phyloP scores from a whole-genome alignment of 345 rosid species.

The Melaleuca alternifolia region DNA sequence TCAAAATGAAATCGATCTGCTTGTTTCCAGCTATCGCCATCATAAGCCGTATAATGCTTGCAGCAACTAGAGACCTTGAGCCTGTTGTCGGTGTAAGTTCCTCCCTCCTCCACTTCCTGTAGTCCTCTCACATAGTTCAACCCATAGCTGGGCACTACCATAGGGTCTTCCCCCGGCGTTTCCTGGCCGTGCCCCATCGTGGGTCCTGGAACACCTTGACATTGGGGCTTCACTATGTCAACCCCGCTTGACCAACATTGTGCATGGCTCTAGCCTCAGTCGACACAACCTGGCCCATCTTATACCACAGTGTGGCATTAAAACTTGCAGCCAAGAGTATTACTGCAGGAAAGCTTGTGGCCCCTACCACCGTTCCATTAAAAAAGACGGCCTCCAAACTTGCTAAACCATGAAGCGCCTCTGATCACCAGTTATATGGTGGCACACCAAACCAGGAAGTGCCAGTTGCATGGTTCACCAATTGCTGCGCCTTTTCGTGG shows the following conservation, averaged over 20 bases:
- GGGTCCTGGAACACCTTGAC: constrained; percentile 45
- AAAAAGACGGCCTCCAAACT: constrained; percentile 16
- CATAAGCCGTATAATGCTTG: constrained; percentile 43
- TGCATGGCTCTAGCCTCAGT: constrained; percentile 39
- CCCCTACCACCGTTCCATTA: constrained; percentile 13
- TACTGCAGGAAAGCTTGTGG: constrained; percentile 30
- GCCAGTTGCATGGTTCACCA: constrained; percentile 11
- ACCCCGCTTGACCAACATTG: constrained; percentile 25
- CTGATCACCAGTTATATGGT: constrained; percentile 28
- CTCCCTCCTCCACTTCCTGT: constrained; percentile 17
- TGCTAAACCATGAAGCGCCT: constrained; percentile 42
- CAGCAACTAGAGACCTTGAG: constrained; percentile 36
- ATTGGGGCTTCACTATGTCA: constrained; percentile 52
- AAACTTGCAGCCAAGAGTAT: constrained; percentile 24
- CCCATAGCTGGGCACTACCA: constrained; percentile 25
- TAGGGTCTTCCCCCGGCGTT: constrained; percentile 45
- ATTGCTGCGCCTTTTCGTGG: constrained; percentile 18
- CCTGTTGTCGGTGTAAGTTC: constrained; percentile 1
- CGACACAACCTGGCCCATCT: constrained; percentile 31
- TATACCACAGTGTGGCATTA: constrained; percentile 22
- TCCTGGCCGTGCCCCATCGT: constrained; percentile 44
- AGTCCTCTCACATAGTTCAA: constrained; percentile 39
- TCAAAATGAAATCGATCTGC: constrained; percentile 26
- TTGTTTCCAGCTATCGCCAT: constrained; percentile 29
- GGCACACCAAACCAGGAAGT: constrained; percentile 19